Evolutionary conservation across 2,329 filamentous ascomycete genomes (phyloP), one percentile per base, ranked within the genome.

Genomic region (Fusarium hainanense): DNA sequence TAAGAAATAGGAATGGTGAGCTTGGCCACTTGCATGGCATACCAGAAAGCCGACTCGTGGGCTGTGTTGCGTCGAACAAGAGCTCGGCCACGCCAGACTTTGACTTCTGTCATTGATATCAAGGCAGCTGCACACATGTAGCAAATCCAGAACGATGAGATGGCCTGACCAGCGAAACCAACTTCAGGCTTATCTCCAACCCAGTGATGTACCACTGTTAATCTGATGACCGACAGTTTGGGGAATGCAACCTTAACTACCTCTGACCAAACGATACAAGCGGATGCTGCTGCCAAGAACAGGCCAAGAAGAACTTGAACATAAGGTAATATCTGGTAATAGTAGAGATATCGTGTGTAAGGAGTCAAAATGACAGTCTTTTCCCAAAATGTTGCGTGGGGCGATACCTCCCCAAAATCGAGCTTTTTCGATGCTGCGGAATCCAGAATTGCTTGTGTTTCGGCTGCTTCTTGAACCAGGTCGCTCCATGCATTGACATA

Each of bases 111-210:
- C 76, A 99, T 90, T 10, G 94, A 94, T 60, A 89, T 92, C 52
- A 98, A 87, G 7, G 96, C 93, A 48, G 94, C 94, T 16, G 92
- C 86, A 78, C 93, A 97, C 96, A 99, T 99, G 83, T 99, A 99
- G 60, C 94, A 85, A 65, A 99, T 90, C 96, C 96, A 99, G 16
- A 89, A 83, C 4, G 93, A 90, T 1, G 95, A 92, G 50, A 95
- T 91, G 46, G 94, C 79, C 78, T 99, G 96, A 7, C 94, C 93
- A 4, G 90, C 91, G 72, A 98, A 94, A 20, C 93, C 93, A 66
- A 98, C 90, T 59, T 92, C 89, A 27, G 90, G 91, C 59, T 89
- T 88, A 13, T 90, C 87, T 42, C 89, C 89, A 37, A 88, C 87
- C 77, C 90, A 91, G 69, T 94, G 92, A 73, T 93, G 91, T n/a